These are phyloP conservation scores for Mediolabrus comicus DNA, from an alignment of 108 stramenopile genomes.

Conservation along the genomic window DNA sequence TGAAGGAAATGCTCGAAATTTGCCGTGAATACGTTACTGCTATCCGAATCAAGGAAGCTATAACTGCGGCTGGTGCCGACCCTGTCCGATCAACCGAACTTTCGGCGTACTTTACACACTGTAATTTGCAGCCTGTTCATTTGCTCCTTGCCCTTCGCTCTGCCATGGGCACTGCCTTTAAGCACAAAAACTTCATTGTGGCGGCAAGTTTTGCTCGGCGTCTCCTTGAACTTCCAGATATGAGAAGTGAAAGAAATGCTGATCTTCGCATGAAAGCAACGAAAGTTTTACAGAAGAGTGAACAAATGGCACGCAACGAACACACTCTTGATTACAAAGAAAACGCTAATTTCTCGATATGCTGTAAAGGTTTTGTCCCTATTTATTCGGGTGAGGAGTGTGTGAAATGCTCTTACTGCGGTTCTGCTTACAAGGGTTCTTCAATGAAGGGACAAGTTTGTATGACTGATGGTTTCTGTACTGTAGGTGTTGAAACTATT, in stretches of 20 bases:
- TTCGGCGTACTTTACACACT: constrained; percentile 99
- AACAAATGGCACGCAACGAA: constrained; percentile 98
- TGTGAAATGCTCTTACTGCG: constrained; percentile 88
- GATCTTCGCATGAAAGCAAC: constrained; percentile 91
- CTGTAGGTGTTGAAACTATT: constrained; percentile 92
- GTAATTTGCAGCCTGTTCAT: constrained; percentile 97
- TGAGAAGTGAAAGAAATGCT: constrained; percentile 91
- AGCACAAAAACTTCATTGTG: constrained; percentile 95
- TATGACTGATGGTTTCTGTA: constrained; percentile 83
- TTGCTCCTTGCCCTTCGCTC: constrained; percentile 93
- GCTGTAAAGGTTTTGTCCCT: constrained; percentile 87
- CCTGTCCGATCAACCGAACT: constrained; percentile 94
- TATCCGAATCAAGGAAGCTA: constrained; percentile 92
- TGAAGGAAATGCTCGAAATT: constrained; percentile 93
- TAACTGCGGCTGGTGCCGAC: constrained; percentile 61
- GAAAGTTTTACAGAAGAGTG: constrained; percentile 95
- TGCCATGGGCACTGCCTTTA: constrained; percentile 99
- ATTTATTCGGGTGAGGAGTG: constrained; percentile 78
- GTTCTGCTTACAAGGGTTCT: constrained; percentile 72
- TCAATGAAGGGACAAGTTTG: constrained; percentile 76
- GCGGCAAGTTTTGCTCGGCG: constrained; percentile 98
- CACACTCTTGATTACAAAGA: constrained; percentile 96
- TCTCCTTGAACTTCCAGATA: constrained; percentile 95
- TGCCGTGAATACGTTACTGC: constrained; percentile 97
- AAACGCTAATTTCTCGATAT: constrained; percentile 90